A percentile compares a stretch with the other conserved stretches of the same genome.
Evolutionary conservation across 176 grass and related monocot genomes (phyloP).

Genomic region (Phyllostachys edulis): DNA sequence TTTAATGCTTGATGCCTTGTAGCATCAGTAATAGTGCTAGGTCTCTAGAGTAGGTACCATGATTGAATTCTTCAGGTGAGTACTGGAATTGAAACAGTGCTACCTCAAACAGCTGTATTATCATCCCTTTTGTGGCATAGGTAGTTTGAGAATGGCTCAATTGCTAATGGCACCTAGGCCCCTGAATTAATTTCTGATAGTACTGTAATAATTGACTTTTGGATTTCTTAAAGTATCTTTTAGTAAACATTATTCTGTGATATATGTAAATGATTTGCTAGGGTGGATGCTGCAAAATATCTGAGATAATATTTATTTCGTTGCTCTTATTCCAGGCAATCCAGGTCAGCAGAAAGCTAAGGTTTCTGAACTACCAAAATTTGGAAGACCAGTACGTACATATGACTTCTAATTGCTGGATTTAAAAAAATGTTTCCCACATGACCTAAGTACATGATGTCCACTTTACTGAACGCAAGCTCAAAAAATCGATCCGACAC

Average conservation of each 20-base stretch:
- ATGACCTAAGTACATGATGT: not conserved
- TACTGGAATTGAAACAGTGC: slow-evolving; percentile 10
- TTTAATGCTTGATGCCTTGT: not conserved
- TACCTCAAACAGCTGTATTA: not conserved
- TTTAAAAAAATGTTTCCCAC: not conserved
- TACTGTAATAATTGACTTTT: not conserved
- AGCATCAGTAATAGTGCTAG: not conserved
- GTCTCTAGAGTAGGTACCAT: slow-evolving; percentile 2
- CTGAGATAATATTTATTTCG: not conserved
- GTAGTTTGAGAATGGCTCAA: not conserved
- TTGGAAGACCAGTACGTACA: slow-evolving; percentile 72
- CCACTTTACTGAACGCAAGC: not conserved
- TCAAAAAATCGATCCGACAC: not conserved
- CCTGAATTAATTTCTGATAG: not conserved
- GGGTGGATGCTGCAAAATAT: not conserved
- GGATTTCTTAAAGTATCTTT: not conserved
- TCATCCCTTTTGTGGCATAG: not conserved
- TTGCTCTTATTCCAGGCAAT: slow-evolving; percentile 56
- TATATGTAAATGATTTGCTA: not conserved
- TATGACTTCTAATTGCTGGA: slow-evolving; percentile 8
- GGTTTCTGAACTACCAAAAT: slow-evolving; percentile 83
- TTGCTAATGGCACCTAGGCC: not conserved
- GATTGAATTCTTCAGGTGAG: not conserved
- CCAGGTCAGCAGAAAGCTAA: slow-evolving; percentile 90
- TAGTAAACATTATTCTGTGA: not conserved